Conservation (phyloP, 495 filamentous ascomycete species). For the Terfezia claveryi region DNA sequence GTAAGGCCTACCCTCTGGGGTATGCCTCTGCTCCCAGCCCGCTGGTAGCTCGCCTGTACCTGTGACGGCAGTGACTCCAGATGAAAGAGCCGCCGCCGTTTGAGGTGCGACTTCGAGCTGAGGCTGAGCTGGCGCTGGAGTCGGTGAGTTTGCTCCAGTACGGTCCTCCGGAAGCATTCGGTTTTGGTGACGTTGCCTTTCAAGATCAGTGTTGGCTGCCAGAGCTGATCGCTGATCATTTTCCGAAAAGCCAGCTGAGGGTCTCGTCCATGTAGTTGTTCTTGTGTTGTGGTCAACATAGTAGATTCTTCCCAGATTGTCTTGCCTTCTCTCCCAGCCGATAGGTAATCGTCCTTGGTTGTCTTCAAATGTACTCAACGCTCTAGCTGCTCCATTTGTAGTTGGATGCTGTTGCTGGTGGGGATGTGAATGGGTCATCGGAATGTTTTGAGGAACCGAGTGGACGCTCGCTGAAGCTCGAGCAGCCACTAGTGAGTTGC, state of each 20-base stretch:
- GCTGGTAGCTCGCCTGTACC: conserved; percentile 88
- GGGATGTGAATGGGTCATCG: conserved; percentile 3
- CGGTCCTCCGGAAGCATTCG: conserved; percentile 89
- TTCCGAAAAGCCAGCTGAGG: conserved; percentile 58
- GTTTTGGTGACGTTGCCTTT: conserved; percentile 82
- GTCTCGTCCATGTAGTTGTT: conserved; percentile 87
- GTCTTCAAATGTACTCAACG: conserved; percentile 82
- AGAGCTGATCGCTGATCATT: conserved; percentile 54
- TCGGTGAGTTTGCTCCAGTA: conserved; percentile 83
- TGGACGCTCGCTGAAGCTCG: not conserved
- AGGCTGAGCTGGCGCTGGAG: conserved; percentile 40
- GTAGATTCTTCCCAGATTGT: conserved; percentile 92
- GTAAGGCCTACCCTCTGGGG: conserved; percentile 81
- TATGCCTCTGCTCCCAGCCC: conserved; percentile 89
- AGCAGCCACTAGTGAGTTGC: not conserved
- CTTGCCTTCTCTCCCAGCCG: conserved; percentile 90
- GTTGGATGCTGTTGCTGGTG: conserved; percentile 9
- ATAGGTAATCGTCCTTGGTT: conserved; percentile 74
- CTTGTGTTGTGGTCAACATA: conserved; percentile 97
- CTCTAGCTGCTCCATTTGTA: conserved; percentile 22
- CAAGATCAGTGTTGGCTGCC: conserved; percentile 72
- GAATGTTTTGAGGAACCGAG: conserved; percentile 8
- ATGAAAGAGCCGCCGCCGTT: conserved; percentile 63
- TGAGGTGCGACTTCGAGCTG: conserved; percentile 29
- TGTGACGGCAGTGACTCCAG: conserved; percentile 80